phyloP scores from a whole-genome alignment of 495 filamentous ascomycete species.

The Lophium mytilinum region DNA sequence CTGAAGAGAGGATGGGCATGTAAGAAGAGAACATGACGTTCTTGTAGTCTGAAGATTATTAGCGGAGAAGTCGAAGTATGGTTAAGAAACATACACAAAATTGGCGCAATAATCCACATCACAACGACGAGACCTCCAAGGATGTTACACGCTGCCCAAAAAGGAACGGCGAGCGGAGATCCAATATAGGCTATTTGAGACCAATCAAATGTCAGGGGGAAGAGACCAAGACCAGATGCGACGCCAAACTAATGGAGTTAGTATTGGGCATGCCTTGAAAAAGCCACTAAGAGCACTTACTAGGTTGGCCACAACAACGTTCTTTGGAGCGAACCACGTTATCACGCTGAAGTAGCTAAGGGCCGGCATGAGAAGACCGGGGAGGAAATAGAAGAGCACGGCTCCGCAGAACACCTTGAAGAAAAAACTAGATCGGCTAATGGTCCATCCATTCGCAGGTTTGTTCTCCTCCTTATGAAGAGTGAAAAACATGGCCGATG shows the following conservation, averaged over 20 bases:
- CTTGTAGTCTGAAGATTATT: conserved; percentile 46
- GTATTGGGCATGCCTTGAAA: not conserved
- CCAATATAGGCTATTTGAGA: conserved; percentile 86
- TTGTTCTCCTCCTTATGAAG: conserved; percentile 77
- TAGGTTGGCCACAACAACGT: conserved; percentile 67
- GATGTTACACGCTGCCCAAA: conserved; percentile 88
- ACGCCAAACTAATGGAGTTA: conserved; percentile 54
- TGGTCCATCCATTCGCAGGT: conserved; percentile 74
- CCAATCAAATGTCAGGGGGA: conserved; percentile 90
- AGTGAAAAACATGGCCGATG: conserved; percentile 77
- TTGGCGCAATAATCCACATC: conserved; percentile 82
- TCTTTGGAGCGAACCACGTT: conserved; percentile 82
- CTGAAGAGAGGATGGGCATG: conserved; percentile 68
- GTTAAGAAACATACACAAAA: conserved; percentile 47
- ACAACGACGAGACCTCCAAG: conserved; percentile 75
- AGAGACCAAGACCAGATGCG: conserved; percentile 74
- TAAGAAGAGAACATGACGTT: conserved; percentile 71
- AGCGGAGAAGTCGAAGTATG: not conserved
- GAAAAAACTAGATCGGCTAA: conserved; percentile 79
- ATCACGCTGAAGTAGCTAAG: conserved; percentile 86
- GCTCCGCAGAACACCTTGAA: conserved; percentile 34
- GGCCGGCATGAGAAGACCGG: conserved; percentile 76
- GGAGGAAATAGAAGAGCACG: conserved; percentile 70
- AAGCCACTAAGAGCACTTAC: conserved; percentile 22
- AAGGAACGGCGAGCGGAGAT: conserved; percentile 77